phyloP scores from a whole-genome alignment of 805 yeast genomes.

The Candida takata region DNA sequence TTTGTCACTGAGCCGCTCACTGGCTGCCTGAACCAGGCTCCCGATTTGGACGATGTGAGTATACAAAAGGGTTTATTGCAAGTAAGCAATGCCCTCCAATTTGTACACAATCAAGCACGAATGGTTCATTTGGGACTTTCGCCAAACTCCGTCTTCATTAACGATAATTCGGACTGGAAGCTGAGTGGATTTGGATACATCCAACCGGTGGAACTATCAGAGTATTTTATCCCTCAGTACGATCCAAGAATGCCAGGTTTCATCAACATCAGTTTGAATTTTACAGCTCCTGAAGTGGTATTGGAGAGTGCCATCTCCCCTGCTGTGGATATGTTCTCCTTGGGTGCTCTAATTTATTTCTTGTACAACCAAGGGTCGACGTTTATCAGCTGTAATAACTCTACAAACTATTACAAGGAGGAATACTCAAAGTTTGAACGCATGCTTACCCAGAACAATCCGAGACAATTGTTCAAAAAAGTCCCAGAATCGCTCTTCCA shows the following conservation, averaged over 20 bases:
- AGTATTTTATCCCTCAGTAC: conserved; percentile 59
- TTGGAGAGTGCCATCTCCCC: conserved; percentile 55
- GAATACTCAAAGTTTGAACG: conserved; percentile 43
- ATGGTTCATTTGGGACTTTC: conserved; percentile 71
- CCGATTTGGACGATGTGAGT: conserved; percentile 59
- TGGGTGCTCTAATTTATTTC: conserved; percentile 71
- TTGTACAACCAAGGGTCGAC: conserved; percentile 51
- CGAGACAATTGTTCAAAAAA: conserved; percentile 39
- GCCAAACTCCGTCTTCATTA: conserved; percentile 72
- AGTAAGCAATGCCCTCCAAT: conserved; percentile 68
- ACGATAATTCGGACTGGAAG: conserved; percentile 91
- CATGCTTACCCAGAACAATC: conserved; percentile 35
- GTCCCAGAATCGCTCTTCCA: conserved; percentile 50
- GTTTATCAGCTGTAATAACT: conserved; percentile 43
- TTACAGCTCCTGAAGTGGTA: conserved; percentile 78
- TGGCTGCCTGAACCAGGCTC: conserved; percentile 42
- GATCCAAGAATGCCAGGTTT: conserved; percentile 73
- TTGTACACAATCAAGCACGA: conserved; percentile 71
- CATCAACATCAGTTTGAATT: conserved; percentile 64
- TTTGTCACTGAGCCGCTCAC: conserved; percentile 83
- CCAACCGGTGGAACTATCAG: conserved; percentile 43
- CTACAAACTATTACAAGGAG: conserved; percentile 53
- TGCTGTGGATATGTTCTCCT: conserved; percentile 75
- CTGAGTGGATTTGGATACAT: conserved; percentile 64
- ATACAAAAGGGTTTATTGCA: conserved; percentile 81